A percentile compares a stretch with the other conserved stretches of the same genome.
Conservation (phyloP, 116 monocot genomes). For the Zostera marina region DNA sequence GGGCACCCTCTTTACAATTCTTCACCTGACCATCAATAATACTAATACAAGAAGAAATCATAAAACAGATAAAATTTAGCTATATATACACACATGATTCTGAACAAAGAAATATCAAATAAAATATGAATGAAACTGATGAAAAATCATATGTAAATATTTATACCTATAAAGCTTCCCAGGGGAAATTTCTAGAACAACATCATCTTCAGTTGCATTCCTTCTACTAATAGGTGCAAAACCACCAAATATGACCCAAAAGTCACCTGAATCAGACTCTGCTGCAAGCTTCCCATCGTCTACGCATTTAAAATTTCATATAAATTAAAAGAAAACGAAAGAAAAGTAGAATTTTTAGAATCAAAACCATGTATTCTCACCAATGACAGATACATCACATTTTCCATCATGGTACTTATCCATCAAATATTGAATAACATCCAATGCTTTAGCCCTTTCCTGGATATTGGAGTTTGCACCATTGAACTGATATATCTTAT, state of each 20-base stretch:
- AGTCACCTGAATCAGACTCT: slow-evolving; percentile 42
- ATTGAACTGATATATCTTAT: slow-evolving; percentile 95
- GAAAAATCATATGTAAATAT: neutral
- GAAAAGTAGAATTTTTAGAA: neutral
- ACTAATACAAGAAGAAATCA: slow-evolving; percentile 15
- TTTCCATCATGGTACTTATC: slow-evolving; percentile 80
- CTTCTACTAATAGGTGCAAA: slow-evolving; percentile 87
- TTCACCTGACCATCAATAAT: slow-evolving; percentile 61
- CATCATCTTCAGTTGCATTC: slow-evolving; percentile 41
- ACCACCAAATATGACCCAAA: slow-evolving; percentile 94
- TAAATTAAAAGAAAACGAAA: neutral
- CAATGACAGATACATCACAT: slow-evolving; percentile 86
- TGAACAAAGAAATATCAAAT: too few relatives aligned
- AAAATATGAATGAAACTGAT: too few relatives aligned
- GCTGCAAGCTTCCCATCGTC: slow-evolving; percentile 76
- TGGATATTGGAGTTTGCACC: slow-evolving; percentile 95
- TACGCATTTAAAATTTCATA: slow-evolving; percentile 6
- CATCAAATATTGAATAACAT: slow-evolving; percentile 84
- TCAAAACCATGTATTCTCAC: slow-evolving; percentile 15
- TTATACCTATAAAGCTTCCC: slow-evolving; percentile 59
- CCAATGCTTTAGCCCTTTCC: slow-evolving; percentile 94
- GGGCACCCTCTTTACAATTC: slow-evolving; percentile 38
- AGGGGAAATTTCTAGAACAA: slow-evolving; percentile 24
- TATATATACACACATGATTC: too few relatives aligned
- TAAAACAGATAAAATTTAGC: neutral